These are phyloP conservation scores for Candida ipomoeae DNA, from an alignment of 805 yeast species.

Conservation along the genomic window DNA sequence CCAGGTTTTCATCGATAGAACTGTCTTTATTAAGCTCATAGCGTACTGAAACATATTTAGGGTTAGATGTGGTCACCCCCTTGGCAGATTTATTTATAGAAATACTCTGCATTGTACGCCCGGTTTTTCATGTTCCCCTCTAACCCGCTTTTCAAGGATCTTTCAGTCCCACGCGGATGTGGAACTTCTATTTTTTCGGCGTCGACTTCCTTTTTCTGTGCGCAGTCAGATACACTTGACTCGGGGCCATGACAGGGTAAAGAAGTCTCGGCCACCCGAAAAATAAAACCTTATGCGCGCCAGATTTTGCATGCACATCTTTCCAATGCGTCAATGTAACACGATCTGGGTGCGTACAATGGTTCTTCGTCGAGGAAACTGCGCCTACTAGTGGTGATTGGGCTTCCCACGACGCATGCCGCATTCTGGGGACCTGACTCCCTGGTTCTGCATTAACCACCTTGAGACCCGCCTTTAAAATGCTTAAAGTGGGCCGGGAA, in stretches of 20 bases:
- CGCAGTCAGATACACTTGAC: slow-evolving; percentile 1
- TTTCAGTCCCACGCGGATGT: neutral
- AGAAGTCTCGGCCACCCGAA: neutral
- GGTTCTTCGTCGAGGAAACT: neutral
- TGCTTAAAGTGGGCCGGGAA: neutral
- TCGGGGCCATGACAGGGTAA: neutral
- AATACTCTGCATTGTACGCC: too few species aligned
- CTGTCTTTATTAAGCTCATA: neutral
- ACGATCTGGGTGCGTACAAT: neutral
- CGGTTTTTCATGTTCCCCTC: too few species aligned
- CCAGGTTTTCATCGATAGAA: neutral
- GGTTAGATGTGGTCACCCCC: neutral
- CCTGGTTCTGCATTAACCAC: too few species aligned
- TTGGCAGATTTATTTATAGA: too few species aligned
- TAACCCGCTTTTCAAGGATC: neutral
- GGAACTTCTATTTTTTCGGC: neutral
- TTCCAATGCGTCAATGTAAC: neutral
- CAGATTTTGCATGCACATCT: slow-evolving; percentile 1
- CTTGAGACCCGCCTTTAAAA: too few species aligned
- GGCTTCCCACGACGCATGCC: neutral
- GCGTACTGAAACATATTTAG: neutral
- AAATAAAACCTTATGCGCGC: slow-evolving; percentile 3
- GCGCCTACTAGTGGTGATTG: neutral
- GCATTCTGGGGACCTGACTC: too few species aligned
- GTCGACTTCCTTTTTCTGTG: neutral